Conservation (phyloP, 1,139 yeast genomes). For the Debaryomyces coudertii region DNA sequence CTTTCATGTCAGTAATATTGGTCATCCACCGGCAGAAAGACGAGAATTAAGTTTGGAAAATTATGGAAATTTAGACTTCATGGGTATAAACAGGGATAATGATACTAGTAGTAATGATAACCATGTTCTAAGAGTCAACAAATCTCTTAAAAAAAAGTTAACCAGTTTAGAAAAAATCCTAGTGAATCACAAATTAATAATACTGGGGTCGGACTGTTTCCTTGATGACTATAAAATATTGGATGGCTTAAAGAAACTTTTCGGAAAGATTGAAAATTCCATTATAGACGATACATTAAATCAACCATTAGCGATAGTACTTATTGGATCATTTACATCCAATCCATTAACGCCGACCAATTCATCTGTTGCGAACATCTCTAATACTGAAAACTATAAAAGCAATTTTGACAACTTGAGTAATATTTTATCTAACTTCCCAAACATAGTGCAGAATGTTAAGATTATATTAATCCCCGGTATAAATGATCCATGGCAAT, state of each 20-base stretch:
- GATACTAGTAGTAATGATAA: slow-evolving; percentile 30
- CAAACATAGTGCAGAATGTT: slow-evolving; percentile 33
- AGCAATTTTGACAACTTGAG: slow-evolving; percentile 76
- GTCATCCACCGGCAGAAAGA: slow-evolving; percentile 88
- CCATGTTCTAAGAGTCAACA: slow-evolving; percentile 56
- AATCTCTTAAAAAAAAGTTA: slow-evolving; percentile 57
- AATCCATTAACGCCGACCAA: slow-evolving; percentile 57
- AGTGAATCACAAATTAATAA: slow-evolving; percentile 57
- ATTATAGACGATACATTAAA: slow-evolving; percentile 36
- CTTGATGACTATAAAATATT: slow-evolving; percentile 62
- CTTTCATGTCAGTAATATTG: slow-evolving; percentile 75
- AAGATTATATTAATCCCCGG: slow-evolving; percentile 81
- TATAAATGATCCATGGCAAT: slow-evolving; percentile 90
- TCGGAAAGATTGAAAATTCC: slow-evolving; percentile 50
- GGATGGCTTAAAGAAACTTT: slow-evolving; percentile 64
- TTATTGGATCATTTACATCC: slow-evolving; percentile 65
- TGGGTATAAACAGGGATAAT: slow-evolving; percentile 60
- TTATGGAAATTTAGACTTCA: slow-evolving; percentile 78
- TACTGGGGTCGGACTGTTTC: slow-evolving; percentile 74
- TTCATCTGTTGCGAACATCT: slow-evolving; percentile 43
- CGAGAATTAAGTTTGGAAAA: slow-evolving; percentile 67
- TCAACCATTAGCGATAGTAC: slow-evolving; percentile 56
- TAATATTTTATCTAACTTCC: slow-evolving; percentile 41
- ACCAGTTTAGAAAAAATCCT: slow-evolving; percentile 58
- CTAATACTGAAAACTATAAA: slow-evolving; percentile 62